These are phyloP conservation scores for Podospora conica DNA, from an alignment of 495 filamentous ascomycete genomes.

Conservation along the genomic window DNA sequence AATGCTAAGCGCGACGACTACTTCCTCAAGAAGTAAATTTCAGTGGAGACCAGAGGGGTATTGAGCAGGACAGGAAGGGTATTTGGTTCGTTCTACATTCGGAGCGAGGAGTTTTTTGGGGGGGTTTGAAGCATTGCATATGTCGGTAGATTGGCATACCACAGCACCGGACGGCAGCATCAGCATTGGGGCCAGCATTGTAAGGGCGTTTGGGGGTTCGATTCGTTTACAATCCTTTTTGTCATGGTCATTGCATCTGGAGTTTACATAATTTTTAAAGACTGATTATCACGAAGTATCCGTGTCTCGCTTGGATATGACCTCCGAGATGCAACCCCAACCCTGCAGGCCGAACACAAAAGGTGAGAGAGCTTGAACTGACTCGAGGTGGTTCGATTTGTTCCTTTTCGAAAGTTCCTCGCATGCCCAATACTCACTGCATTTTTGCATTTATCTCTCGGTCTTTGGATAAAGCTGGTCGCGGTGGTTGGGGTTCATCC, in stretches of 20 bases:
- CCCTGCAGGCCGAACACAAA: neutral
- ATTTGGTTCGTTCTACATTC: neutral
- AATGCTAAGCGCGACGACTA: conserved; percentile 7
- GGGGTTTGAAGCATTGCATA: neutral
- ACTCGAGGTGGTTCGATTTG: neutral
- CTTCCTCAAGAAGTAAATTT: neutral
- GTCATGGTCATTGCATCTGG: neutral
- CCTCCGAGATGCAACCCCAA: neutral
- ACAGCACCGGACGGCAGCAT: neutral
- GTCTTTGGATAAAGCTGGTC: neutral
- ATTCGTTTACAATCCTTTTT: neutral
- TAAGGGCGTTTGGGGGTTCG: neutral
- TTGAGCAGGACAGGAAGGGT: neutral
- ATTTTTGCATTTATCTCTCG: neutral
- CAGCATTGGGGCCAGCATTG: neutral
- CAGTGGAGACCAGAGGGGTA: neutral
- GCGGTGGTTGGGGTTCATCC: neutral
- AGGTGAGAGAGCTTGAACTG: neutral
- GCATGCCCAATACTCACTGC: too few species aligned
- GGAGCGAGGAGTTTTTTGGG: neutral
- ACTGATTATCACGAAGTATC: neutral
- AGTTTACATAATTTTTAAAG: neutral
- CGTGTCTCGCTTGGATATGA: neutral
- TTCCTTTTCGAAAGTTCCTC: too few species aligned
- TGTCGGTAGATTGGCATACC: neutral